Percentiles rank a stretch among this genome's conserved stretches.
Evolutionary conservation across 208 protist species (phyloP).

Genomic region (Plasmodiophora brassicae): DNA sequence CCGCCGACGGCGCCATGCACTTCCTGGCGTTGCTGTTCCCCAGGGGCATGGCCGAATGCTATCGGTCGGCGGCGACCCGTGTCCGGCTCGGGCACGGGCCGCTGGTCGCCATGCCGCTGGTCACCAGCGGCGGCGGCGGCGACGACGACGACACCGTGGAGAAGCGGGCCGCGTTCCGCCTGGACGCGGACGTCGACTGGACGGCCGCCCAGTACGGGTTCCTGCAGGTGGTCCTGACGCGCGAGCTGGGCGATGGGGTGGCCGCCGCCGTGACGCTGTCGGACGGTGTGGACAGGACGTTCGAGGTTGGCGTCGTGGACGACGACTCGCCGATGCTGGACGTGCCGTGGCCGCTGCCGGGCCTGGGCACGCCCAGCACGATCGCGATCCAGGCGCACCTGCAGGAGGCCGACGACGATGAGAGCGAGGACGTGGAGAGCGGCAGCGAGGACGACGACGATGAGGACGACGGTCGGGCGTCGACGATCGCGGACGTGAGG

Average conservation of each 20-base stretch:
- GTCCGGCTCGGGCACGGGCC: not conserved
- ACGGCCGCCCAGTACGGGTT: not conserved
- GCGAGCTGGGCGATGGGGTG: not conserved
- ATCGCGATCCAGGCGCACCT: not conserved
- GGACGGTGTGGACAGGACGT: not conserved
- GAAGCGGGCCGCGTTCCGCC: not conserved
- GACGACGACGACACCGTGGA: too few relatives aligned
- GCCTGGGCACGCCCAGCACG: not conserved
- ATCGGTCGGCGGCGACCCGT: not conserved
- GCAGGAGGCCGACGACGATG: not conserved
- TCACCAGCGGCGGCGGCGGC: not conserved
- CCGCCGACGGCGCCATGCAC: not conserved
- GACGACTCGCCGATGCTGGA: not conserved
- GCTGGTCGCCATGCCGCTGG: not conserved
- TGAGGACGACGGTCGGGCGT: not conserved
- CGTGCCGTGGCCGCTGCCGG: not conserved
- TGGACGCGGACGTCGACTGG: not conserved
- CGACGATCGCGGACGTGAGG: not conserved
- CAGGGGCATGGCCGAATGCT: not conserved
- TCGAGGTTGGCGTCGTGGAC: not conserved
- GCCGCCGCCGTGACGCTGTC: not conserved
- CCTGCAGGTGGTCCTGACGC: not conserved
- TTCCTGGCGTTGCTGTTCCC: not conserved
- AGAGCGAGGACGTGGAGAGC: not conserved
- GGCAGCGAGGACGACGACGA: not conserved